Percentiles rank a stretch among this genome's conserved stretches.
phyloP scores from a whole-genome alignment of 2,329 filamentous ascomycete species.

The Microcyclosporella mali region DNA sequence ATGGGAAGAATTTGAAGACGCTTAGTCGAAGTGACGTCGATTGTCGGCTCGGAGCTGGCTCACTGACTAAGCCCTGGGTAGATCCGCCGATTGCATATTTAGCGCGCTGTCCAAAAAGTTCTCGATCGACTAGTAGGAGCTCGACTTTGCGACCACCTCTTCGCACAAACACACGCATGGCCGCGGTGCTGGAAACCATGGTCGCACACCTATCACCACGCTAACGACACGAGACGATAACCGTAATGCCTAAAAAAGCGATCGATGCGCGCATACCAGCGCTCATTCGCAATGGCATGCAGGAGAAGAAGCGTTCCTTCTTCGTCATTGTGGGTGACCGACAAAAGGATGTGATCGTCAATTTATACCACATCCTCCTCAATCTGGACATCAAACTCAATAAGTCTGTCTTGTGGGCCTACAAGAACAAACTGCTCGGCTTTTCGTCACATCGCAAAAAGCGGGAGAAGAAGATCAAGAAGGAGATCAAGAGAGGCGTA shows the following conservation, averaged over 20 bases:
- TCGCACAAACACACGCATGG: no score
- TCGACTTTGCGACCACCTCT: no score
- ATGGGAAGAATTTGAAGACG: no score
- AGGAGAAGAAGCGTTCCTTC: slow-evolving; percentile 96
- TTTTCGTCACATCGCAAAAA: slow-evolving; percentile 97
- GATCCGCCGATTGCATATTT: no score
- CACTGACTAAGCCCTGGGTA: no score
- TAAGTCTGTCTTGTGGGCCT: slow-evolving; percentile 96
- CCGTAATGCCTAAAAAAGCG: slow-evolving; percentile 53
- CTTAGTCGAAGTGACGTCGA: no score
- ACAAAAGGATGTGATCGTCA: slow-evolving; percentile 93
- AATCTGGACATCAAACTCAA: slow-evolving; percentile 86
- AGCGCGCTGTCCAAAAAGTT: no score
- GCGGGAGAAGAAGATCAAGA: slow-evolving; percentile 96
- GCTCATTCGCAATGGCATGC: slow-evolving; percentile 83
- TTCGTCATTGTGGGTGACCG: slow-evolving; percentile 93
- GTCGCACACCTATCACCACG: neutral
- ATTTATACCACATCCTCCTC: slow-evolving; percentile 89
- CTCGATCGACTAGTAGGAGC: no score
- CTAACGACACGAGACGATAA: neutral
- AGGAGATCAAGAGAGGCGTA: slow-evolving; percentile 91
- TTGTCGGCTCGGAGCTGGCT: no score
- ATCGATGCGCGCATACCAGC: slow-evolving; percentile 80
- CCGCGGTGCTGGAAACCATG: no score
- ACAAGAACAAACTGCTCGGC: slow-evolving; percentile 93